phyloP scores from a whole-genome alignment of 495 filamentous ascomycete species.

The Antarctomyces pellizariae region DNA sequence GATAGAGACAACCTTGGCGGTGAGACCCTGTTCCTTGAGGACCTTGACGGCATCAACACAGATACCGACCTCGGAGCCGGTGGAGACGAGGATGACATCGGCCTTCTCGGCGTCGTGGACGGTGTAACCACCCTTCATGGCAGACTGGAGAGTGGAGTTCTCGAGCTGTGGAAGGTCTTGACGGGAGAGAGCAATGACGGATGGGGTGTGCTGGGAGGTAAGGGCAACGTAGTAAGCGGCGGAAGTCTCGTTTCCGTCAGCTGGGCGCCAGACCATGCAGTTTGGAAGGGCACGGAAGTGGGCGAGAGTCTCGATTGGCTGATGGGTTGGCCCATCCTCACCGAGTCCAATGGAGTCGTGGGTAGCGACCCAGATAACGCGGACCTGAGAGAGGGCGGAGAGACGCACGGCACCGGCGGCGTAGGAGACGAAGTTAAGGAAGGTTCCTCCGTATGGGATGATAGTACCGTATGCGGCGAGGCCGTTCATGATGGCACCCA shows the following conservation, averaged over 20 bases:
- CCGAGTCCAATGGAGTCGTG: constrained; percentile 99
- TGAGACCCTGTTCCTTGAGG: constrained; percentile 71
- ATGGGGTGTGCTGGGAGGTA: constrained; percentile 74
- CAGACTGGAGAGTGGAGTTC: constrained; percentile 66
- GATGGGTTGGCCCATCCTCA: constrained; percentile 96
- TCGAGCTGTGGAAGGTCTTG: constrained; percentile 98
- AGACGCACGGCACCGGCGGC: constrained; percentile 88
- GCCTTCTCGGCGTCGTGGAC: constrained; percentile 65
- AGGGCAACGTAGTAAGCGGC: constrained; percentile 94
- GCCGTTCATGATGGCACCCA: constrained; percentile 98
- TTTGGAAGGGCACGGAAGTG: constrained; percentile 99
- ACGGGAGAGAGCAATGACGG: constrained; percentile 81
- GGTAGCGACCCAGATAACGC: constrained; percentile 88
- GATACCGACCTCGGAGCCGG: constrained; percentile 88
- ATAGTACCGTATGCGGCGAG: constrained; percentile 86
- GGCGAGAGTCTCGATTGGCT: constrained; percentile 97
- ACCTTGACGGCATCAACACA: constrained; percentile 77
- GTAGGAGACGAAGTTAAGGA: constrained; percentile 99
- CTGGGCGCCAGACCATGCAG: constrained; percentile 99
- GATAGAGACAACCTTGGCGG: constrained; percentile 82
- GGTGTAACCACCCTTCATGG: constrained; percentile 86
- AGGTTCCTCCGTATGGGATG: constrained; percentile 85
- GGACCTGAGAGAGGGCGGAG: constrained; percentile 74
- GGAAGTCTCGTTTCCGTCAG: constrained; percentile 95
- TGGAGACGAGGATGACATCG: constrained; percentile 75